Conservation (phyloP, 2,329 filamentous ascomycete species). For the Balansia obtecta region DNA sequence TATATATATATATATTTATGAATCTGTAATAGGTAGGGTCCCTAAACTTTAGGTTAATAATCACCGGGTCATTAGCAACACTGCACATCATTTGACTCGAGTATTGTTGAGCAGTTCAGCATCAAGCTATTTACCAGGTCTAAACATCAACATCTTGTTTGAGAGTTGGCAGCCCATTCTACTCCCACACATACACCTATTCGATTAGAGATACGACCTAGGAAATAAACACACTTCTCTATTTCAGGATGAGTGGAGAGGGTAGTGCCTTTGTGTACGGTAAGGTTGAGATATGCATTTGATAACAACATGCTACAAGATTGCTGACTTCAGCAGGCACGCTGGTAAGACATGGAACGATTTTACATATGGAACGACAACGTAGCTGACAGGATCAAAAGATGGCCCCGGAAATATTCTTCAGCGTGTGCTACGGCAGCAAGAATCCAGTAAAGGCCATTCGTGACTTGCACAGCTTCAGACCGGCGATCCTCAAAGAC, state of each 20-base stretch:
- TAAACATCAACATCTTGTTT: too few relatives aligned
- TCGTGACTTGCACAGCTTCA: conserved; percentile 46
- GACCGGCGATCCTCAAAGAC: conserved; percentile 62
- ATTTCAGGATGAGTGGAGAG: conserved; percentile 26
- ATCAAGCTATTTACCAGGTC: too few relatives aligned
- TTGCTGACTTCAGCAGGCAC: conserved; percentile 17
- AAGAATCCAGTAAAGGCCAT: conserved; percentile 34
- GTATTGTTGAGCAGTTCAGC: too few relatives aligned
- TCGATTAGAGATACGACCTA: too few relatives aligned
- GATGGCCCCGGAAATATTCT: conserved; percentile 83
- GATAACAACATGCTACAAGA: neutral
- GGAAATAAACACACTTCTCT: neutral
- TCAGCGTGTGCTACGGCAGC: conserved; percentile 65
- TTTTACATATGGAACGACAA: neutral
- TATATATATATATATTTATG: too few relatives aligned
- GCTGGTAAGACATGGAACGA: conserved; percentile 16
- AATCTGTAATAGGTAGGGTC: too few relatives aligned
- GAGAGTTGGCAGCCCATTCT: too few relatives aligned
- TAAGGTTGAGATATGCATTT: conserved; percentile 13
- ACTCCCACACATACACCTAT: neutral
- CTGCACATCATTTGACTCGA: too few relatives aligned
- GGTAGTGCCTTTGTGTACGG: conserved; percentile 46
- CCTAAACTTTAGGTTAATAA: too few relatives aligned
- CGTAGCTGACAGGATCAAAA: conserved; percentile 15
- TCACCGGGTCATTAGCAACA: too few relatives aligned